Base-by-base conservation (phyloP, 495 filamentous ascomycete species). In the Astrothelium subdiscretum region DNA sequence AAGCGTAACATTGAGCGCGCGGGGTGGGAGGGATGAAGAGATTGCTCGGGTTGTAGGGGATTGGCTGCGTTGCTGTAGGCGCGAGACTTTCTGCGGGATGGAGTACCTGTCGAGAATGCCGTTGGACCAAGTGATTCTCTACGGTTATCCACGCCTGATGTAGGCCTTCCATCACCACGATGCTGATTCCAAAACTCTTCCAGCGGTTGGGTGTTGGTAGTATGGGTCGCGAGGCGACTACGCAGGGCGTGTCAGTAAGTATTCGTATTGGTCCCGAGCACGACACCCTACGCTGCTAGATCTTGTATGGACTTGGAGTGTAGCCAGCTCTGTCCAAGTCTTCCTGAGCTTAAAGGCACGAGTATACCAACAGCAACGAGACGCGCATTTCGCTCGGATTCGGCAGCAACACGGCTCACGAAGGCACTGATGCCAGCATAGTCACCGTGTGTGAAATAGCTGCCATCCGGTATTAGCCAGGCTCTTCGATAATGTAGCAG, bases 381-480 rank as follows among this genome's bases (percentile, higher is more conserved):
- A 63, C 86, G 80, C 58, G 94, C 94, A 80, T 95, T 91, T 61
- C 94, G 87, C 57, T 89, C 83, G 38, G 81, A 80, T 59, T 85
- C 87, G 1, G 85, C 83, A 31, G 89, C 89, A n/a, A 87, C 84
- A 60, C 79, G 81, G 71, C 95, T 96, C 73, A 91, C 77, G 70
- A 97, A 98, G 38, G 92, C 90, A 77, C 94, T 97, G 69, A 97
- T 79, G 15, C 92, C 94, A 18, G 91, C 92, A 77, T 91, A 88
- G 2, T 79, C 76, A 61, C 85, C 84, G 69, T 97, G 90, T 29
- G 94, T 83, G 73, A 97, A 98, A 73, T 96, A 96, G 60, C 83
- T 86, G 63, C 29, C 22, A 43, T 42, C 26, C 24, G 0, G 1
- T 20, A n/a, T 58, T 20, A 35, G 57, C 58, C 8, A 31, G 5